Base-by-base conservation (phyloP, 257 asterid species). In the Solanum sparsipilum region DNA sequence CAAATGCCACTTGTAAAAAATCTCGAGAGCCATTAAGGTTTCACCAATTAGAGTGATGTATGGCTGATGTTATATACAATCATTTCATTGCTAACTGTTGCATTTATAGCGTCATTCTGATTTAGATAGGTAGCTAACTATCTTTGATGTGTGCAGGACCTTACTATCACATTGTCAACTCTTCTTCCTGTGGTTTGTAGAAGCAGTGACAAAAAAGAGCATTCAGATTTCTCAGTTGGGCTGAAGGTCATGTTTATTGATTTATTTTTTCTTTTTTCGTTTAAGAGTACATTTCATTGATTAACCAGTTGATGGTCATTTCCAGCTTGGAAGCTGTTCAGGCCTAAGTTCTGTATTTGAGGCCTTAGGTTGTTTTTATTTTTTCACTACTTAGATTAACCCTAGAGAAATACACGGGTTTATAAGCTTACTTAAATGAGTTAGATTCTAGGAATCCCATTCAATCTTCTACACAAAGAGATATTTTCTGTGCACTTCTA, bases 161-260 rank as follows among this genome's bases (percentile, higher is more conserved):
- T 96, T 88, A 94, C 94, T 63, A 93, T 95, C 85, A 92, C 94
- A 84, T 92, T 96, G 89, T 94, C 98, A 87, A 94, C 99, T 84
- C 98, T 97, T 90, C 98, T 97, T 91, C 98, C 98, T 12, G 96
- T 96, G 91, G 96, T 96, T 93, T 93, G 98, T 93, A 92, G 95
- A 90, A 92, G 93, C 91, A 93, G 88, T 90, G 96, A 94, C 86
- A 87, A 91, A 90, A 95, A 95, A 86, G 98, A 93, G 75, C 94
- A 90, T 90, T 91, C 98, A 71, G 92, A 89, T 86, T 96, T 96
- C 87, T 94, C 98, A 65, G 92, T 92, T 89, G 98, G 98, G 87
- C 94, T 96, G 90, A 97, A 97, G 99, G 99, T 97, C 91, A 78
- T 58, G 13, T 48, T 44, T 4, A 85, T 82, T 67, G 20, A 85